Percentiles rank a stretch among this genome's conserved stretches.
phyloP scores from a whole-genome alignment of 2,329 filamentous ascomycete species.

The Rhytidhysteron rufulum region DNA sequence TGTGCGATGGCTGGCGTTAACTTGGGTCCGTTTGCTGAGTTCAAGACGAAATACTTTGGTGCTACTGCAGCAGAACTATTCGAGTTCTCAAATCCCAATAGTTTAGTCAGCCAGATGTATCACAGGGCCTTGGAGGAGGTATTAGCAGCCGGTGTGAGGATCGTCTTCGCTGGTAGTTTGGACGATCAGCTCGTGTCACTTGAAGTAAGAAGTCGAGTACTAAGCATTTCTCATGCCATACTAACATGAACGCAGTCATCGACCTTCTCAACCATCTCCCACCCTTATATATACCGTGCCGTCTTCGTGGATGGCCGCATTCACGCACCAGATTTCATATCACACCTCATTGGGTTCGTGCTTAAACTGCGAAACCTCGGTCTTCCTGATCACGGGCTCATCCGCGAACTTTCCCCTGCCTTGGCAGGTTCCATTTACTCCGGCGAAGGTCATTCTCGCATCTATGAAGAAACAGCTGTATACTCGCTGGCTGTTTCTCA shows the following conservation, averaged over 20 bases:
- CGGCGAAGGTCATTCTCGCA: constrained; percentile 86
- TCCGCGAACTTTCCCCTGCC: constrained; percentile 82
- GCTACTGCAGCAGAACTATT: constrained; percentile 92
- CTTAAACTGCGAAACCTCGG: constrained; percentile 93
- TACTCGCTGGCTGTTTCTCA: constrained; percentile 61
- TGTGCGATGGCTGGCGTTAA: constrained; percentile 91
- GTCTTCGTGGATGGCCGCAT: constrained; percentile 92
- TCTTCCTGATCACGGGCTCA: constrained; percentile 85
- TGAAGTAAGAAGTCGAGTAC: constrained; percentile 55
- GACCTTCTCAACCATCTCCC: constrained; percentile 76
- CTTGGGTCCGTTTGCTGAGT: constrained; percentile 87
- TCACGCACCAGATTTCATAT: constrained; percentile 90
- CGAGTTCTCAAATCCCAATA: constrained; percentile 81
- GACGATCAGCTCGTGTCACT: constrained; percentile 95
- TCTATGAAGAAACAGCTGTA: constrained; percentile 85
- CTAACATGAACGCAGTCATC: constrained; percentile 59
- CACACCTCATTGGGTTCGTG: constrained; percentile 86
- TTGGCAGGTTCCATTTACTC: constrained; percentile 87
- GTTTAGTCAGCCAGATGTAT: constrained; percentile 77
- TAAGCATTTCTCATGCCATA: constrained; percentile 4
- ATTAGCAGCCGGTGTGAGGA: constrained; percentile 72
- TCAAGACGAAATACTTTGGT: constrained; percentile 83
- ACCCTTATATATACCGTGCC: constrained; percentile 93
- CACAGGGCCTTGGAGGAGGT: constrained; percentile 69
- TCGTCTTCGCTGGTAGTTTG: constrained; percentile 89